Evolutionary conservation across 345 rosid genomes (phyloP).

Genomic region (Heritiera littoralis): DNA sequence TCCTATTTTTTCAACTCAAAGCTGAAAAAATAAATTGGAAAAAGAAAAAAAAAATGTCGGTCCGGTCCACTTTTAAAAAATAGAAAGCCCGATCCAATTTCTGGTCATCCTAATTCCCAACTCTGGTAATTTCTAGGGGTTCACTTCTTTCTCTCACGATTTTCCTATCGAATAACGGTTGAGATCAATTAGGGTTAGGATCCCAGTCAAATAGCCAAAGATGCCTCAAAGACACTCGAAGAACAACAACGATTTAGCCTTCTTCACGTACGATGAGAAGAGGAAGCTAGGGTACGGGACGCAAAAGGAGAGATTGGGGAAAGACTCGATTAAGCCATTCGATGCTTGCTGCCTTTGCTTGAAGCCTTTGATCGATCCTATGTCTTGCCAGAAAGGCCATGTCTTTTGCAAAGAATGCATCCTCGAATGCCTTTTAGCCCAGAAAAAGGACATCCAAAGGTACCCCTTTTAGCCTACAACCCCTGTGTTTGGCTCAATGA

Average conservation of each 20-base stretch:
- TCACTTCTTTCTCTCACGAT: neutral
- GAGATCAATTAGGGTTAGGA: conserved; percentile 1
- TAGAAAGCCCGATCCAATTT: neutral
- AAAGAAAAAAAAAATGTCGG: neutral
- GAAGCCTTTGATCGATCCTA: conserved; percentile 81
- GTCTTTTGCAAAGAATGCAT: conserved; percentile 91
- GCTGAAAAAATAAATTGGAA: too few species aligned
- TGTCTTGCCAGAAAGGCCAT: conserved; percentile 94
- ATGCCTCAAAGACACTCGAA: conserved; percentile 99
- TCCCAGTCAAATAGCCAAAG: conserved; percentile 16
- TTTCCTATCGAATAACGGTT: neutral
- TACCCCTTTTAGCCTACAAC: conserved; percentile 5
- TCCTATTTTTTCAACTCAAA: too few species aligned
- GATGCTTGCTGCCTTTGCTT: conserved; percentile 95
- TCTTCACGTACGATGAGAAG: conserved; percentile 98
- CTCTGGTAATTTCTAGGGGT: conserved; percentile 36
- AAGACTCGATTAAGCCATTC: conserved; percentile 91
- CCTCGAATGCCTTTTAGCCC: conserved; percentile 80
- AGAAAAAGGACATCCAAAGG: conserved; percentile 92
- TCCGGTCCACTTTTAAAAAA: neutral
- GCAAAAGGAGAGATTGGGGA: conserved; percentile 92
- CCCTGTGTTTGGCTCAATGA: neutral
- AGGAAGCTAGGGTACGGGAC: conserved; percentile 91
- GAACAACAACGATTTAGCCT: conserved; percentile 95
- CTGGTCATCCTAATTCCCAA: too few species aligned